Evolutionary conservation across 768 basidiomycete species (phyloP), one percentile per base, ranked within the genome.

Genomic region (Naganishia vaughanmartiniae): DNA sequence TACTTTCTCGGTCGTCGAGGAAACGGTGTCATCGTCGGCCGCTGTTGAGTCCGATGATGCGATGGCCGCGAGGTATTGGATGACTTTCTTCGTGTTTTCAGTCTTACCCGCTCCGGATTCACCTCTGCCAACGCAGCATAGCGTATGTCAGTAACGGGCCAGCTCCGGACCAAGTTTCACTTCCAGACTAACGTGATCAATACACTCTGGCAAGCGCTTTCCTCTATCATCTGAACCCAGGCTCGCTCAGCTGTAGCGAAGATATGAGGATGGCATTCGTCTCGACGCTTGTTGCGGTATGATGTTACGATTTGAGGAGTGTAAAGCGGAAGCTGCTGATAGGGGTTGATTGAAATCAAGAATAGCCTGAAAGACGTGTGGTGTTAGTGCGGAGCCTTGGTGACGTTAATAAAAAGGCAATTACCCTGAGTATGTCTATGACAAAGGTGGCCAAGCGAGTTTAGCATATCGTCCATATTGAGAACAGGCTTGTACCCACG

Each of bases 31-130:
- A 34, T 46, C 54, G 1, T 56, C 34, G 0, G 69, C 33, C 9
- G 70, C 65, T 2, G 65, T 54, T 0, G 75, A 66, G 75, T 93
- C 91, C 14, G 91, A 87, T 1, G 75, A 57, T 1, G 96, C 96
- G 74, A 98, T 97, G 9, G 96, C 92, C 0, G 96, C 95, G 51
- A 99, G 87, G 82, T 98, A 99, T 80, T 98, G 96, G 67, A 99
- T 99, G 76, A 98, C 95, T 78, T 98, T 98, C 86, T 99, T 98
- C 60, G 84, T 85, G 83, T 95, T 98, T 80, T 98, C 96, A 1
- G 96, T 99, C 85, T 98, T 99, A 54, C 96, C 96, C 4, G 96
- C 96, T 42, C 96, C 96, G 10, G 96, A 98, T 84, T 99, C 96
- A 53, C 96, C 96, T 11, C 94, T 96, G 39, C 21, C 7, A 75